Evolutionary conservation across 78 protist species (phyloP).

Genomic region (Dictyostelium capitatum): DNA sequence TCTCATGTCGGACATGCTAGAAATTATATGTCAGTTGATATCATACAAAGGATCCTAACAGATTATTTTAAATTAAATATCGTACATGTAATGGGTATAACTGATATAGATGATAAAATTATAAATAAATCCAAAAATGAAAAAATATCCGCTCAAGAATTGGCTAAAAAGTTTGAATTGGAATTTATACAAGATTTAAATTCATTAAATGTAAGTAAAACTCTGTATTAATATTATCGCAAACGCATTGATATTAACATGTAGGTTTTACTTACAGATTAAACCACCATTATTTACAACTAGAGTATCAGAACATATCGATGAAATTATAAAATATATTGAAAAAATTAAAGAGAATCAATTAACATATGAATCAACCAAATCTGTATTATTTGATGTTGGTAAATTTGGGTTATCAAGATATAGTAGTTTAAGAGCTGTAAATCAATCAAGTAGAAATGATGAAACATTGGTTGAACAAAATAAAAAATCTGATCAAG

Average conservation of each 20-base stretch:
- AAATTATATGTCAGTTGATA: constrained; percentile 96
- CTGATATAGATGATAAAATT: constrained; percentile 92
- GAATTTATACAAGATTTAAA: constrained; percentile 76
- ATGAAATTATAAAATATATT: constrained; percentile 60
- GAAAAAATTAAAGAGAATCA: constrained; percentile 57
- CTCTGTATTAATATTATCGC: too few relatives aligned
- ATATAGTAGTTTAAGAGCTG: constrained; percentile 21
- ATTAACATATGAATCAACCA: constrained; percentile 47
- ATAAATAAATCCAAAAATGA: constrained; percentile 68
- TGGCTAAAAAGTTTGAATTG: constrained; percentile 50
- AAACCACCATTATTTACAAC: constrained; percentile 74
- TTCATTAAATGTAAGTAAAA: constrained; percentile 45
- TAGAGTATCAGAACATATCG: constrained; percentile 80
- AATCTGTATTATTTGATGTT: constrained; percentile 59
- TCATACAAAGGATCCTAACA: constrained; percentile 94
- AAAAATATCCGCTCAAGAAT: constrained; percentile 7
- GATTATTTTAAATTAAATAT: constrained; percentile 91
- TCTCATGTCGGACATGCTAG: constrained; percentile 93
- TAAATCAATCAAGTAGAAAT: not conserved
- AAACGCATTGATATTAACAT: not conserved
- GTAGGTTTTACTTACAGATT: constrained; percentile 7
- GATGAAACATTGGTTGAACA: constrained; percentile 51
- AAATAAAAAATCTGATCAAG: constrained; percentile 13
- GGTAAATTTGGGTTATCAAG: constrained; percentile 28
- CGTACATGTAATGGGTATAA: constrained; percentile 88